phyloP scores from a whole-genome alignment of 306 rosid species.

The Vicia villosa region DNA sequence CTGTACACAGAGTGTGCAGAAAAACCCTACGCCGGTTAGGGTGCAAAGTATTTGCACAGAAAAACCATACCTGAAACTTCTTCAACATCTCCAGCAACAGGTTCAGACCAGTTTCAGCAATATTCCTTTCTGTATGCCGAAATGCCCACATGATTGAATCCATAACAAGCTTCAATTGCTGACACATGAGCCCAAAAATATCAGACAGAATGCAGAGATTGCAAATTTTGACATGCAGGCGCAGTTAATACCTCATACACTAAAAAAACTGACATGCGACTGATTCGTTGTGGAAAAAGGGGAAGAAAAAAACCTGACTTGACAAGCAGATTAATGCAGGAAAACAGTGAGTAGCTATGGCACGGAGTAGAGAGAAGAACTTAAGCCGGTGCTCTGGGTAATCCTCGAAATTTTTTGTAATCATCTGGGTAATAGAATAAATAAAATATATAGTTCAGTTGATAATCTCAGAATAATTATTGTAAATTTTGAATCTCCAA shows the following conservation, averaged over 20 bases:
- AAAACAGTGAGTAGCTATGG: conserved; percentile 93
- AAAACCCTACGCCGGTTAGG: background rate
- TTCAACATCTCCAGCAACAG: conserved; percentile 80
- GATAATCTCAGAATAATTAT: background rate
- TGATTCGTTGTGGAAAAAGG: background rate
- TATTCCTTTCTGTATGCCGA: conserved; percentile 96
- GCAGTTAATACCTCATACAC: background rate
- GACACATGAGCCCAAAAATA: conserved; percentile 35
- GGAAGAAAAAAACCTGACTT: conserved; percentile 65
- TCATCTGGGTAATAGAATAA: conserved; percentile 61
- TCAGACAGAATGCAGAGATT: conserved; percentile 19
- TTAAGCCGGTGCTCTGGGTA: conserved; percentile 98
- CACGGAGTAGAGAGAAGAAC: conserved; percentile 94
- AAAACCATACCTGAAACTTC: conserved; percentile 74
- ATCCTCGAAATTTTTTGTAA: conserved; percentile 91
- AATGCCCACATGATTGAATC: conserved; percentile 98
- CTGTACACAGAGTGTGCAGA: conserved; percentile 14
- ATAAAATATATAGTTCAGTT: conserved; percentile 1
- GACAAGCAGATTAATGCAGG: conserved; percentile 86
- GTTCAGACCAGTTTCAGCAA: conserved; percentile 92
- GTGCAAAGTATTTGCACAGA: background rate
- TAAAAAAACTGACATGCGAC: background rate
- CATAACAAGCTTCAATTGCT: conserved; percentile 98
- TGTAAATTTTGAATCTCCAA: too few relatives aligned
- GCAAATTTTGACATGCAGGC: conserved; percentile 8